A percentile compares a stretch with the other conserved stretches of the same genome.
These are phyloP conservation scores for Henningerozyma blattae DNA, from an alignment of 805 yeast genomes.

Conservation along the genomic window DNA sequence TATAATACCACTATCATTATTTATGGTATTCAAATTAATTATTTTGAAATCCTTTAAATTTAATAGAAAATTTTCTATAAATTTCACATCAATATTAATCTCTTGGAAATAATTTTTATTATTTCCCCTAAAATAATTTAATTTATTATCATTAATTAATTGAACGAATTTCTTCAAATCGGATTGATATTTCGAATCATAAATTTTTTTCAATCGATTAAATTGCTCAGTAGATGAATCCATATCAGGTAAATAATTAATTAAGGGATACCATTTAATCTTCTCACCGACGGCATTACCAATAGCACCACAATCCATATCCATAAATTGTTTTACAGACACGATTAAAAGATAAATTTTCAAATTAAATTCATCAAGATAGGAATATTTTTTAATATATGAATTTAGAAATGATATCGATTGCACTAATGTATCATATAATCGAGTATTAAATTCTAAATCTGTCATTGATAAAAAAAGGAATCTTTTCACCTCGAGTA, in stretches of 20 bases:
- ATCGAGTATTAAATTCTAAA: too few relatives aligned
- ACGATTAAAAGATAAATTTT: constrained; percentile 3
- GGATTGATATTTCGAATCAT: constrained; percentile 37
- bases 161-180: constrained; percentile 36
- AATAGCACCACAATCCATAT: too few relatives aligned
- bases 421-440: too few relatives aligned
- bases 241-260: constrained; percentile 83
- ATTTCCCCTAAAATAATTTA: background rate
- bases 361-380: constrained; percentile 5
- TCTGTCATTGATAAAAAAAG: too few relatives aligned
- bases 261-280: constrained; percentile 34
- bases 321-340: constrained; percentile 2
- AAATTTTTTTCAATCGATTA: constrained; percentile 44
- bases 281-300: too few relatives aligned
- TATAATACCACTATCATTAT: too few relatives aligned
- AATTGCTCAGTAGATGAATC: constrained; percentile 60
- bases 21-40: constrained; percentile 12
- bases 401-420: too few relatives aligned
- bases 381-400: too few relatives aligned
- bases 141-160: constrained; percentile 3
- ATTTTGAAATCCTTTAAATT: constrained; percentile 28
- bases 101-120: background rate
- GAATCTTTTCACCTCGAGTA: too few relatives aligned
- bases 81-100: background rate
- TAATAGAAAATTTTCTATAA: background rate